Evolutionary conservation across 2,329 filamentous ascomycete species (phyloP).

Genomic region (Xylariomycetidae sp.): DNA sequence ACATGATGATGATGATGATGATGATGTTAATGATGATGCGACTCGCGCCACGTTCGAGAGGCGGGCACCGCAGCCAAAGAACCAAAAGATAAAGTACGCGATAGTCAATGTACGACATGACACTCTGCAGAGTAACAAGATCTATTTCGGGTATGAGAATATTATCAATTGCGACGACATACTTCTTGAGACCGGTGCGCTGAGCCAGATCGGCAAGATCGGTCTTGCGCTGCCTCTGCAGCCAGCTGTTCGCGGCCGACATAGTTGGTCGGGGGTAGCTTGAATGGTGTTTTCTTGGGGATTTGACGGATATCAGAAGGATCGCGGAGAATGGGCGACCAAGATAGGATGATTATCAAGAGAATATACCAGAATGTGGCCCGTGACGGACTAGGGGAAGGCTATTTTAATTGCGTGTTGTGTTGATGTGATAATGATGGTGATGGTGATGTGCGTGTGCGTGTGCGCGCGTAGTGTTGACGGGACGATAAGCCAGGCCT

Average conservation of each 20-base stretch:
- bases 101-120: constrained; percentile 3
- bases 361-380: constrained; percentile 12
- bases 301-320: constrained; percentile 18
- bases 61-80: too few species aligned
- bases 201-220: constrained; percentile 74
- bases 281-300: constrained; percentile 4
- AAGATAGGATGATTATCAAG: constrained; percentile 20
- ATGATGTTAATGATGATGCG: too few species aligned
- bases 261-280: constrained; percentile 41
- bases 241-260: constrained; percentile 65
- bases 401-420: too few species aligned
- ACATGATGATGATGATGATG: too few species aligned
- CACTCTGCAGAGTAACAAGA: constrained; percentile 1
- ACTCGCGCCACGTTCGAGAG: constrained; percentile 5
- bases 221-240: constrained; percentile 76
- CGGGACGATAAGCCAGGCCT: too few species aligned
- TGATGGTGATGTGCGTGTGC: too few species aligned
- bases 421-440: too few species aligned
- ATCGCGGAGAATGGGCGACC: constrained; percentile 30
- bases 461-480: too few species aligned
- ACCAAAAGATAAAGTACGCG: constrained; percentile 4
- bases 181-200: constrained; percentile 67
- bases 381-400: constrained; percentile 16
- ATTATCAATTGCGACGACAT: constrained; percentile 33
- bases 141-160: constrained; percentile 2